Percentiles rank a stretch among this genome's conserved stretches.
Conservation (phyloP, 2,329 filamentous ascomycete genomes). For the Pseudocercospora crystallina region DNA sequence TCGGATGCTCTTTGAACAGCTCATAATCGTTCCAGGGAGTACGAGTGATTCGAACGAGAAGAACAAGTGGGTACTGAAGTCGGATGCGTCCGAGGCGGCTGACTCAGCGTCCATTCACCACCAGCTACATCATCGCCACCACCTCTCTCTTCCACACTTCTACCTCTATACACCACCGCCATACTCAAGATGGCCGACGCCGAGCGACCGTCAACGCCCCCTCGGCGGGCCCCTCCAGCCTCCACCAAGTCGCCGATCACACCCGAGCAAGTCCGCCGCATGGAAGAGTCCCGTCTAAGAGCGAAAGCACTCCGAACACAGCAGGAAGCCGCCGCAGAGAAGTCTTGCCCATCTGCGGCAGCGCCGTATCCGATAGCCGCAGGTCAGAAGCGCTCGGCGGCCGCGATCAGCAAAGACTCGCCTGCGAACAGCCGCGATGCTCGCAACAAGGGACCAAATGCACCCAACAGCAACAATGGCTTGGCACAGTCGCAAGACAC, state of each 20-base stretch:
- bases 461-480: conserved; percentile 37
- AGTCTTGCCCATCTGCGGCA: conserved; percentile 14
- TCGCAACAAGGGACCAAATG: conserved; percentile 37
- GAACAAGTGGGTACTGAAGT: too few species aligned
- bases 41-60: too few species aligned
- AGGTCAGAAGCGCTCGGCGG: conserved; percentile 72
- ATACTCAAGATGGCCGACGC: conserved; percentile 32
- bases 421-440: conserved; percentile 70
- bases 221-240: conserved; percentile 41
- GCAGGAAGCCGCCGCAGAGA: conserved; percentile 59
- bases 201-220: conserved; percentile 50
- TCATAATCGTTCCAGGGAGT: too few species aligned
- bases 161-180: neutral
- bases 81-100: too few species aligned
- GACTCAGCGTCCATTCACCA: too few species aligned
- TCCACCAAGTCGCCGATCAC: conserved; percentile 51
- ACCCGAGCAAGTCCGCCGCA: conserved; percentile 60
- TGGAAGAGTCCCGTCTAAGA: conserved; percentile 81
- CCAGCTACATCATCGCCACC: conserved; percentile 9
- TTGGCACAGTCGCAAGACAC: conserved; percentile 43
- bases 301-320: conserved; percentile 83
- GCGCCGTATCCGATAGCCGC: conserved; percentile 41
- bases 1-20: too few species aligned
- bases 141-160: neutral
- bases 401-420: conserved; percentile 54